Conservation (phyloP, 352 stramenopile species). For the Globisporangium takayamanum region DNA sequence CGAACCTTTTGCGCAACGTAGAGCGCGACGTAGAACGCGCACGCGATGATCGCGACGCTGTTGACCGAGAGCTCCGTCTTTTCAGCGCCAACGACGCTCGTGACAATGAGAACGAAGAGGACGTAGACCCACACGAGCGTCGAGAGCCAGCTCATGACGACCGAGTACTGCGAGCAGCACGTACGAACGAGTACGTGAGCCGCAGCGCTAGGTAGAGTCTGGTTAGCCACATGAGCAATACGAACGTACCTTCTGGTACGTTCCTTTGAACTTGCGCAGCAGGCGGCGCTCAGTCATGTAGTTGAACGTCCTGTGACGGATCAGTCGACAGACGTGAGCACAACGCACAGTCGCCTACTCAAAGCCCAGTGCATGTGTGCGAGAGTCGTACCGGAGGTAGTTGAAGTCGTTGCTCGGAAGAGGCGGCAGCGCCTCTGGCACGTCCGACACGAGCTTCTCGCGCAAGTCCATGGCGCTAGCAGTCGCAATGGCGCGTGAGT, state of each 20-base stretch:
- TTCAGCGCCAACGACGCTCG: slow-evolving; percentile 12
- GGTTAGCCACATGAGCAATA: not conserved
- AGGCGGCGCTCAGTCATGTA: slow-evolving; percentile 19
- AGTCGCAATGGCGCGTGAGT: too few species aligned
- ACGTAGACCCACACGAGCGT: slow-evolving; percentile 19
- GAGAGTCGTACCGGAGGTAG: slow-evolving; percentile 10
- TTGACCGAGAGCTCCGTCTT: slow-evolving; percentile 18
- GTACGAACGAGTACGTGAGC: not conserved
- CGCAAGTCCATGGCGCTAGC: slow-evolving; percentile 9
- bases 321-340: not conserved
- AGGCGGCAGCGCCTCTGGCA: not conserved
- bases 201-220: not conserved
- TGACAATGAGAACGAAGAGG: slow-evolving; percentile 20
- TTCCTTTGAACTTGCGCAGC: slow-evolving; percentile 16
- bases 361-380: not conserved
- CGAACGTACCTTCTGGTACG: slow-evolving; percentile 11
- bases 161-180: slow-evolving; percentile 13
- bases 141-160: slow-evolving; percentile 16
- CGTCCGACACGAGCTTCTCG: slow-evolving; percentile 12
- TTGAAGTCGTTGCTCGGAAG: slow-evolving; percentile 11
- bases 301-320: slow-evolving; percentile 11
- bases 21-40: slow-evolving; percentile 16
- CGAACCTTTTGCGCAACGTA: slow-evolving; percentile 13
- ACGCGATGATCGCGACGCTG: slow-evolving; percentile 14
- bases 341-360: not conserved